Percentiles rank a stretch among this genome's conserved stretches.
Conservation (phyloP, 2,329 filamentous ascomycete genomes). For the Microsporum audouinii region DNA sequence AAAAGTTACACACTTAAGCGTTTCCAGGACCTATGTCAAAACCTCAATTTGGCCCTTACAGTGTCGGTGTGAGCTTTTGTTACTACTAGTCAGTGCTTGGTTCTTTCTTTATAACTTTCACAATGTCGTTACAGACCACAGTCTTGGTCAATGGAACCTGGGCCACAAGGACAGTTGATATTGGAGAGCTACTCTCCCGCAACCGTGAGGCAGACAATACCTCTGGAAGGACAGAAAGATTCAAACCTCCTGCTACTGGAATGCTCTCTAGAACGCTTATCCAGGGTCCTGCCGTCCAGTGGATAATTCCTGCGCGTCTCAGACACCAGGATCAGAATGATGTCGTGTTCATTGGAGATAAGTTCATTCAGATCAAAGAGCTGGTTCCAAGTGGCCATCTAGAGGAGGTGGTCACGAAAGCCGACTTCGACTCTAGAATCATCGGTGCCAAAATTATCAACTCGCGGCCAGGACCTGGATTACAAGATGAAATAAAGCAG, state of each 20-base stretch:
- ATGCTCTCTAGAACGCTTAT: constrained; percentile 69
- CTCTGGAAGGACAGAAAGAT: constrained; percentile 17
- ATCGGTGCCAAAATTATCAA: constrained; percentile 68
- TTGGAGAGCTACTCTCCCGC: constrained; percentile 13
- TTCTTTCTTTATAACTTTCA: not conserved
- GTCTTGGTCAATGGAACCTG: constrained; percentile 14
- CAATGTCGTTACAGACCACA: constrained; percentile 16
- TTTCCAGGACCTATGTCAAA: not conserved
- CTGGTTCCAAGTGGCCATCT: constrained; percentile 57
- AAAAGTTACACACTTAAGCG: not conserved
- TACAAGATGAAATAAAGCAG: constrained; percentile 24
- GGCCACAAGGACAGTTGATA: constrained; percentile 13
- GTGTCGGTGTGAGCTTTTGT: not conserved
- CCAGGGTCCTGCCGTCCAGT: constrained; percentile 61
- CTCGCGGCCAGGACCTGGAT: constrained; percentile 33
- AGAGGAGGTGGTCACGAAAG: constrained; percentile 63
- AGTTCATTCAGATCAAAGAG: constrained; percentile 70
- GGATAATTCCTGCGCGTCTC: constrained; percentile 68
- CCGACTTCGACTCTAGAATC: constrained; percentile 68
- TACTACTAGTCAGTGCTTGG: not conserved
- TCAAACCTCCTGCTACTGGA: constrained; percentile 48
- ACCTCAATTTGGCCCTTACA: not conserved
- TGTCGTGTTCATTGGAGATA: constrained; percentile 74
- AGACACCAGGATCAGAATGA: constrained; percentile 62
- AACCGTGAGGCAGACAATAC: constrained; percentile 10